Percentiles rank a stretch among this genome's conserved stretches.
These are phyloP conservation scores for Leishmania tarentolae DNA, from an alignment of 208 protist species.

Conservation along the genomic window DNA sequence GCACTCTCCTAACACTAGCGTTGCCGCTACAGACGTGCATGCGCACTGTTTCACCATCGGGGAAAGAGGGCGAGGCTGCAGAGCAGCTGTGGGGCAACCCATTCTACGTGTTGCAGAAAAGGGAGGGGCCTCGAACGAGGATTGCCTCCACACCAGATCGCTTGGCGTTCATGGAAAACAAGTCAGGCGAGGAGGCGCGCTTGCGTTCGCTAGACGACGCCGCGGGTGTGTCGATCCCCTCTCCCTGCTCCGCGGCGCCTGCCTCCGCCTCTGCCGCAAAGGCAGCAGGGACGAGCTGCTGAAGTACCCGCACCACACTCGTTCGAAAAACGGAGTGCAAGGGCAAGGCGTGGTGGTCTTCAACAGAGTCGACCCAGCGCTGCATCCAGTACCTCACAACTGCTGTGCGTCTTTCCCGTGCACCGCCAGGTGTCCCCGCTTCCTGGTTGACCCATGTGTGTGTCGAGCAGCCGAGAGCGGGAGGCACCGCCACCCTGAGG, in stretches of 20 bases:
- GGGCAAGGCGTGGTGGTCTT: slow-evolving; percentile 5
- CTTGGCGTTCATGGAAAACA: not conserved
- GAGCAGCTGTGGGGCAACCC: not conserved
- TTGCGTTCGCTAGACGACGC: not conserved
- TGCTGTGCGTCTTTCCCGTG: not conserved
- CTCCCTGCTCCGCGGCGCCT: not conserved
- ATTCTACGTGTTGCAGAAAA: not conserved
- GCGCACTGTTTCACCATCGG: not conserved
- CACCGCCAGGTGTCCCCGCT: not conserved
- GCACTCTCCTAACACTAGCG: no score
- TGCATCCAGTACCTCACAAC: slow-evolving; percentile 21
- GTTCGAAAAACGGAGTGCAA: slow-evolving; percentile 9
- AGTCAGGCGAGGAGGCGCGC: not conserved
- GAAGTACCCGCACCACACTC: not conserved
- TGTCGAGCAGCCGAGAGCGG: slow-evolving; percentile 14
- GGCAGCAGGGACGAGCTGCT: not conserved
- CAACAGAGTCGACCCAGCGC: slow-evolving; percentile 17
- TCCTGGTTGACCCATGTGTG: slow-evolving; percentile 2
- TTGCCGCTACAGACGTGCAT: not conserved
- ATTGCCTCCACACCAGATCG: slow-evolving; percentile 9
- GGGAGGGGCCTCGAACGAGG: slow-evolving; percentile 12
- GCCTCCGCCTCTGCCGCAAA: not conserved
- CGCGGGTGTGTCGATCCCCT: not conserved
- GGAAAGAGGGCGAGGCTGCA: not conserved
- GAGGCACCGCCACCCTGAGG: slow-evolving; percentile 11